phyloP scores from a whole-genome alignment of 495 filamentous ascomycete species.

The Aspergillus kassunensis region DNA sequence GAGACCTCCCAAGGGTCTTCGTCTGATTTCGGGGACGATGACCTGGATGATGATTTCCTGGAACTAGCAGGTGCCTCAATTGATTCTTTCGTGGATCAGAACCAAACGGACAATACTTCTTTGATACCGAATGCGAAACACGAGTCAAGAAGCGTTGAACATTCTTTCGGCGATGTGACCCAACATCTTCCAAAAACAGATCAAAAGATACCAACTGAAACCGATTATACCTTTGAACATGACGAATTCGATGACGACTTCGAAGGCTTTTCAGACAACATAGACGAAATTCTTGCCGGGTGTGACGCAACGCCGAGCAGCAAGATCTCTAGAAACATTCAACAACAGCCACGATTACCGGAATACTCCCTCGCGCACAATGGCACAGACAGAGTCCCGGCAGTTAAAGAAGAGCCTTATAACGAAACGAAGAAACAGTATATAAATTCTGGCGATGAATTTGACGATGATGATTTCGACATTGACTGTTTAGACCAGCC shows the following conservation, averaged over 20 bases:
- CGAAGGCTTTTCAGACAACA: slow-evolving; percentile 52
- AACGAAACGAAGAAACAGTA: slow-evolving; percentile 10
- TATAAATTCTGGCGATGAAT: slow-evolving; percentile 38
- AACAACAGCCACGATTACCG: slow-evolving; percentile 1
- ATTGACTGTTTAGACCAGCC: slow-evolving; percentile 42
- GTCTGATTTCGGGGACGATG: slow-evolving; percentile 60
- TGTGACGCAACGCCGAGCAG: slow-evolving; percentile 46
- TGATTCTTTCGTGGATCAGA: slow-evolving; percentile 29
- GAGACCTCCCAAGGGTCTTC: slow-evolving; percentile 33
- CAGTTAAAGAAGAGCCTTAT: background rate
- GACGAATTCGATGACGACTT: slow-evolving; percentile 67
- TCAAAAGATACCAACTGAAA: slow-evolving; percentile 45
- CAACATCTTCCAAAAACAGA: background rate
- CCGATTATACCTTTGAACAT: slow-evolving; percentile 32
- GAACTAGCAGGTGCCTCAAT: slow-evolving; percentile 42
- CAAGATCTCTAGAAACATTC: slow-evolving; percentile 29
- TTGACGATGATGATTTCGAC: slow-evolving; percentile 43
- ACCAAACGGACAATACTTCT: slow-evolving; percentile 5
- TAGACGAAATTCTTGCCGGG: slow-evolving; percentile 38
- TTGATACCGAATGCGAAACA: background rate
- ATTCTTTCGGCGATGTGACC: background rate
- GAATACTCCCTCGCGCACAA: slow-evolving; percentile 5
- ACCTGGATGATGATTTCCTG: slow-evolving; percentile 53
- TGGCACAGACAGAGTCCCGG: background rate
- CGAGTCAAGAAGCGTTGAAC: background rate